phyloP scores from a whole-genome alignment of 2,329 filamentous ascomycete genomes.

The Sclerotinia spermophila region DNA sequence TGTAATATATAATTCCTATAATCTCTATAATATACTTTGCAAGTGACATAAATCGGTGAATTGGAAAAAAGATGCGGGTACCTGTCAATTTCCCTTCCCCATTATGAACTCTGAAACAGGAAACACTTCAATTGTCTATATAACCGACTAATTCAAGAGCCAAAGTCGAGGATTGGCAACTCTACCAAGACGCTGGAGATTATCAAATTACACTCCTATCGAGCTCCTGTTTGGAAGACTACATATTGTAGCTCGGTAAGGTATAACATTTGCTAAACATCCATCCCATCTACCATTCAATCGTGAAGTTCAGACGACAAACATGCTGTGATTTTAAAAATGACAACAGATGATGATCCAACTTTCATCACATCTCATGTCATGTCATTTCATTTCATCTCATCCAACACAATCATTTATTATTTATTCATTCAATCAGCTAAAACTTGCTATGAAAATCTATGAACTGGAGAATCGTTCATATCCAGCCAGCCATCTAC shows the following conservation, averaged over 20 bases:
- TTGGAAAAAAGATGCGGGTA: no score
- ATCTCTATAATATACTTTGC: not conserved
- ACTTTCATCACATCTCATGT: not conserved
- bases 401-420: no score
- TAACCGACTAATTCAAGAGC: not conserved
- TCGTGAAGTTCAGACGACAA: not conserved
- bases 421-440: no score
- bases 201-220: not conserved
- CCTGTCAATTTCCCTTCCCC: no score
- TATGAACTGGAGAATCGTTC: not conserved
- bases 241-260: not conserved
- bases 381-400: no score
- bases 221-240: not conserved
- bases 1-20: not conserved
- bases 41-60: not conserved
- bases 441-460: not conserved
- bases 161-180: not conserved
- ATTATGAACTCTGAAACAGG: not conserved
- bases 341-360: no score
- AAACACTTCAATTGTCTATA: not conserved
- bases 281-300: not conserved
- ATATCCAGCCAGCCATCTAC: not conserved
- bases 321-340: not conserved
- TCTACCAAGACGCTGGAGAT: not conserved
- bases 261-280: not conserved